Percentiles rank a stretch among this genome's conserved stretches.
Conservation (phyloP, 1,284 basidiomycete genomes). For the Inonotus obliquus region DNA sequence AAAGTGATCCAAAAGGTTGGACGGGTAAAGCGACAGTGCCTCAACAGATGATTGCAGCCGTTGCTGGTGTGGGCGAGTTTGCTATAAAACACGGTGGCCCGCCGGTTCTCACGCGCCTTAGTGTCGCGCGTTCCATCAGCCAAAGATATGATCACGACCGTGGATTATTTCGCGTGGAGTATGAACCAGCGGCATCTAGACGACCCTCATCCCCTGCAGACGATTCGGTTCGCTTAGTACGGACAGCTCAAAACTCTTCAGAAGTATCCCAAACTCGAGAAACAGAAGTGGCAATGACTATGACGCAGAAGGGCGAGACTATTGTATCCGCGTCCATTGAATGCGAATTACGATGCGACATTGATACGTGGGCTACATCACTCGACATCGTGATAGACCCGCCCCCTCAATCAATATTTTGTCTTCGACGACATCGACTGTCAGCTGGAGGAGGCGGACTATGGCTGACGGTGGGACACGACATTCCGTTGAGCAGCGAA, state of each 20-base stretch:
- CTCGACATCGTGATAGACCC: constrained; percentile 94
- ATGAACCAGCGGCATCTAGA: constrained; percentile 63
- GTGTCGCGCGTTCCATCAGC: constrained; percentile 72
- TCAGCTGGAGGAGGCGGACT: constrained; percentile 87
- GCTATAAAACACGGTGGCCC: constrained; percentile 94
- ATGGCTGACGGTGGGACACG: constrained; percentile 95
- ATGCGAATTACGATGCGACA: constrained; percentile 91
- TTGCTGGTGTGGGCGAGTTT: constrained; percentile 91
- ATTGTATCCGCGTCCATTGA: constrained; percentile 45
- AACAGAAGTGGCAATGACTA: neutral
- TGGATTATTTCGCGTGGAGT: constrained; percentile 79
- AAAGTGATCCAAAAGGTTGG: constrained; percentile 97
- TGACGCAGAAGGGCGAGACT: constrained; percentile 14
- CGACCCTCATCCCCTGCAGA: constrained; percentile 23
- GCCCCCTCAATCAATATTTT: constrained; percentile 81
- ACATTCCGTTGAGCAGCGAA: constrained; percentile 69
- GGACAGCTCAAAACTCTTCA: constrained; percentile 14
- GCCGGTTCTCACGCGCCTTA: constrained; percentile 80
- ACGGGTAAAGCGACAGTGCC: constrained; percentile 93
- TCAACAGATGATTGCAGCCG: constrained; percentile 80
- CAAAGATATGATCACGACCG: constrained; percentile 88
- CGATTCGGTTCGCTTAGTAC: constrained; percentile 22
- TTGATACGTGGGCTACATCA: constrained; percentile 86
- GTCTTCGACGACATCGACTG: constrained; percentile 83
- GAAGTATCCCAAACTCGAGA: constrained; percentile 1